phyloP scores from a whole-genome alignment of 306 rosid species.

The Sphenostylis stenocarpa region DNA sequence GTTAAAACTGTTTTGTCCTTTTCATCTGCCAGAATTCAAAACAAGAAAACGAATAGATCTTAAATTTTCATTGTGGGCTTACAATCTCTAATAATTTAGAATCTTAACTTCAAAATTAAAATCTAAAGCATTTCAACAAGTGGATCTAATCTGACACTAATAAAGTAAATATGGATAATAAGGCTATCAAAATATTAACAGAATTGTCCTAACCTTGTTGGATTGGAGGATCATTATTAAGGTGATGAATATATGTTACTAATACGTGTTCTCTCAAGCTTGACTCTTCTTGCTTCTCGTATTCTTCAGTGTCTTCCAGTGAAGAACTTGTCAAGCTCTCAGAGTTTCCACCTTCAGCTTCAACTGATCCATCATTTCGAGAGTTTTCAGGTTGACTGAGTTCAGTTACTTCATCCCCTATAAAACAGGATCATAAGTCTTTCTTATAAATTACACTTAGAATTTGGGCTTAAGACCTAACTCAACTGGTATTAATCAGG shows the following conservation, averaged over 20 bases:
- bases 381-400: constrained; percentile 32
- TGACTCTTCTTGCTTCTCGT: constrained; percentile 29
- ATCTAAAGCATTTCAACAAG: neutral
- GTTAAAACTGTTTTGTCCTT: constrained; percentile 28
- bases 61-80: neutral
- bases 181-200: neutral
- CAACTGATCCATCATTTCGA: constrained; percentile 32
- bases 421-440: neutral
- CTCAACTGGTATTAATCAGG: neutral
- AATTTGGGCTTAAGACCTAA: neutral
- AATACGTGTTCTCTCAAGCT: constrained; percentile 25
- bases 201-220: constrained; percentile 52
- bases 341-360: constrained; percentile 25
- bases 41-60: constrained; percentile 26
- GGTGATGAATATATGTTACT: constrained; percentile 32
- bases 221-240: constrained; percentile 41
- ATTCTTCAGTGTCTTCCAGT: constrained; percentile 31
- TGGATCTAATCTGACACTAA: neutral
- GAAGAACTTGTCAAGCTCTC: constrained; percentile 25
- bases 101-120: neutral
- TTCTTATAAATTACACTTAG: neutral
- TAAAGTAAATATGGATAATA: neutral
- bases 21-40: constrained; percentile 48
- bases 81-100: neutral
- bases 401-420: constrained; percentile 43